phyloP scores from a whole-genome alignment of 805 yeast genomes.

The Wickerhamomyces hampshirensis region DNA sequence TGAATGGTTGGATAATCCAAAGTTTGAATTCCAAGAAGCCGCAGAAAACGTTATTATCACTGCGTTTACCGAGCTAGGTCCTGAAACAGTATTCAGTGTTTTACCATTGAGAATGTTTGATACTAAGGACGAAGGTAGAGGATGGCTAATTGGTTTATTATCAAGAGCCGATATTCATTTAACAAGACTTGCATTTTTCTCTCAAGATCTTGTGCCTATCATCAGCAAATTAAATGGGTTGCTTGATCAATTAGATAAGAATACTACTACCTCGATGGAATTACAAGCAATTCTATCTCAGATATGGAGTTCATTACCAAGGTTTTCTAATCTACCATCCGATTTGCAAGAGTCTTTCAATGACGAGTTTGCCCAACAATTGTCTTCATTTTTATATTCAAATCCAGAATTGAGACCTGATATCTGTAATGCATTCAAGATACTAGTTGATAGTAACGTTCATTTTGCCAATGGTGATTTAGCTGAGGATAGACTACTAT shows the following conservation, averaged over 20 bases:
- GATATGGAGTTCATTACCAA: conserved; percentile 87
- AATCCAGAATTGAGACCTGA: conserved; percentile 69
- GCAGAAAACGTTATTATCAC: conserved; percentile 79
- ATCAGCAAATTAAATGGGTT: conserved; percentile 49
- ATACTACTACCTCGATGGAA: conserved; percentile 69
- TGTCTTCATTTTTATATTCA: conserved; percentile 72
- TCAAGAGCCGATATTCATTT: conserved; percentile 73
- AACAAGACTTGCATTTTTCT: conserved; percentile 63
- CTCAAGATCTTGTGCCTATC: conserved; percentile 61
- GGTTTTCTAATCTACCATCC: conserved; percentile 79
- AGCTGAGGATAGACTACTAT: conserved; percentile 50
- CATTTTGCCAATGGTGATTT: conserved; percentile 58
- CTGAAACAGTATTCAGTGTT: conserved; percentile 67
- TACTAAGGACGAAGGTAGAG: conserved; percentile 68
- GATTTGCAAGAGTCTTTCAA: conserved; percentile 65
- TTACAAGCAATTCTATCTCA: conserved; percentile 85
- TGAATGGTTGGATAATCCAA: conserved; percentile 78
- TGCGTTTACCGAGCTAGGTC: conserved; percentile 79
- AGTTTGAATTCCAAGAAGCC: conserved; percentile 58
- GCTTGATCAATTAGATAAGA: conserved; percentile 39
- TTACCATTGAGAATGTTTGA: conserved; percentile 76
- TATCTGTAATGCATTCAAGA: conserved; percentile 78
- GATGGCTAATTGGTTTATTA: conserved; percentile 89
- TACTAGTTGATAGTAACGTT: conserved; percentile 71
- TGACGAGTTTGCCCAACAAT: conserved; percentile 69